phyloP scores from a whole-genome alignment of 768 basidiomycete species.

The Saitozyma podzolica region DNA sequence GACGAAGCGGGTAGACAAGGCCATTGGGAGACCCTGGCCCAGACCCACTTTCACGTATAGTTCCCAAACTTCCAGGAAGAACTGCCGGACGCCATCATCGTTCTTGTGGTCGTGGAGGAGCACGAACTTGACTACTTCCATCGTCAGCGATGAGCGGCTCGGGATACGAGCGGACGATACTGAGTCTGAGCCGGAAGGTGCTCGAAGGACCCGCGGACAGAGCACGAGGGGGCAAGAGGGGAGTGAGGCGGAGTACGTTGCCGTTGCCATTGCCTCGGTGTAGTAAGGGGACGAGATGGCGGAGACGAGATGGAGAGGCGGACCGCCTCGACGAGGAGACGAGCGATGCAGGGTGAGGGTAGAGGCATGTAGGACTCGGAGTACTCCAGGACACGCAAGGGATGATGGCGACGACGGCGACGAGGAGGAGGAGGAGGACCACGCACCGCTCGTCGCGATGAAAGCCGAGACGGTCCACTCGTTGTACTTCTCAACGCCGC shows the following conservation, averaged over 20 bases:
- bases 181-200: too few species aligned
- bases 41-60: constrained; percentile 81
- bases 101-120: constrained; percentile 93
- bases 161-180: not conserved
- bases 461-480: constrained; percentile 99
- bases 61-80: constrained; percentile 97
- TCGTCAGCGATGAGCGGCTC: not conserved
- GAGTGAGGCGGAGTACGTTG: too few species aligned
- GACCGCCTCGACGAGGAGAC: too few species aligned
- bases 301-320: too few species aligned
- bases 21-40: constrained; percentile 20
- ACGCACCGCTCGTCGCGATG: constrained; percentile 88
- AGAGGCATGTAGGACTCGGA: too few species aligned
- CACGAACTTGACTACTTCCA: constrained; percentile 83
- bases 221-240: not conserved
- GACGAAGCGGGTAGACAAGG: constrained; percentile 2
- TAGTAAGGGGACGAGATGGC: too few species aligned
- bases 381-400: too few species aligned
- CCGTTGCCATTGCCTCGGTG: too few species aligned
- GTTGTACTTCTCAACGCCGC: constrained; percentile 94
- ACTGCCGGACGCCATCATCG: constrained; percentile 90
- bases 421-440: too few species aligned
- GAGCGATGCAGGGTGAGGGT: too few species aligned
- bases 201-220: not conserved
- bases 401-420: too few species aligned